Base-by-base conservation (phyloP, 805 yeast genomes). In the Schwanniomyces polymorphus region DNA sequence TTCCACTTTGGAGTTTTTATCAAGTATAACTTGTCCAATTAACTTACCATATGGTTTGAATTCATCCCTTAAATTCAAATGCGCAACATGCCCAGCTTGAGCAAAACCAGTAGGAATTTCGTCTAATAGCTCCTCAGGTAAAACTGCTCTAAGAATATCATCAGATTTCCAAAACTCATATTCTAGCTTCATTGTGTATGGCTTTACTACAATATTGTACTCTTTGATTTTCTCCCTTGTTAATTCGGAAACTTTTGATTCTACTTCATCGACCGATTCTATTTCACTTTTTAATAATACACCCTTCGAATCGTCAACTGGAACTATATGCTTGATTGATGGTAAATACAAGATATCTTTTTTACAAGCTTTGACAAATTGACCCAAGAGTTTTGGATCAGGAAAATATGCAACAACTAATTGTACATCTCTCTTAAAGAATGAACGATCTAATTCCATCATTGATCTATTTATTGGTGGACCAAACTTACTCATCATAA, bases 1-100 rank as follows among this genome's bases (percentile, higher is more conserved):
- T 46, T 78, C 80, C 18, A 94, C 78, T 46, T 83, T 79, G 4
- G 89, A 79, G 66, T 88, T 91, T 61, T 94, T 94, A 68, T 92
- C 97, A 46, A 94, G 67, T 23, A 92, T 83, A 1, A 92, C 90
- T 63, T 90, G 88, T 0, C 99, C 99, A 49, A 95, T 94, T 16
- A 94, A 62, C 1, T 70, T 53, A 41, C 87, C 91, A 61, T 77
- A 92, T 1, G 95, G 95, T 60, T 89, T 84, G 68, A 85, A 94
- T 59, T 88, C 94, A 35, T 85, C 86, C 39, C 91, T 75, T 37
- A 94, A 66, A 59, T 94, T 94, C 59, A 95, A 67, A 66, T 94
- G 99, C 0, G 98, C 99, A 48, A 94, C 79, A 67, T 94, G 98
- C 0, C 99, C 99, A 0, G 96, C 95, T 31, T 84, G 82, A 0